Evolutionary conservation across 2,329 filamentous ascomycete genomes (phyloP).

Genomic region (Botrytis pseudocinerea): DNA sequence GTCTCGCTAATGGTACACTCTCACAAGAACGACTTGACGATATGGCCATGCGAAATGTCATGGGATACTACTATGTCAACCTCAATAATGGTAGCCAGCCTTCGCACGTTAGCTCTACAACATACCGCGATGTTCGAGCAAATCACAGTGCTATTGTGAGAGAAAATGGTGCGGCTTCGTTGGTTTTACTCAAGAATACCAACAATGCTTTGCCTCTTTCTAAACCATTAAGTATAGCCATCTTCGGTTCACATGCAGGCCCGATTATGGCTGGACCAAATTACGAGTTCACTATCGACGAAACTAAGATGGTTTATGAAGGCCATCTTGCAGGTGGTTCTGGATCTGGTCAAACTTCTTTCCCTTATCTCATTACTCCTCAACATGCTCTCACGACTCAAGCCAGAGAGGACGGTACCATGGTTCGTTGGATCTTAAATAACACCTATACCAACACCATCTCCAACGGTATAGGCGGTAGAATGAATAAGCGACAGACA

Average conservation of each 20-base stretch:
- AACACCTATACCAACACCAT: conserved; percentile 7
- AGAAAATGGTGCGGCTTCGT: conserved; percentile 55
- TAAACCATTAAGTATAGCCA: conserved; percentile 69
- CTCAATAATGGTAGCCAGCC: conserved; percentile 40
- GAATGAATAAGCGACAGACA: background rate
- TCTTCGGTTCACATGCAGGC: conserved; percentile 82
- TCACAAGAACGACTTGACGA: conserved; percentile 88
- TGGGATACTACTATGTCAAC: conserved; percentile 63
- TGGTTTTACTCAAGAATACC: conserved; percentile 81
- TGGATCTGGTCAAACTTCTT: conserved; percentile 55
- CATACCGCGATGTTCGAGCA: conserved; percentile 66
- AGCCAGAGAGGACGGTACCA: conserved; percentile 57
- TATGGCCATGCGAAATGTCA: conserved; percentile 83
- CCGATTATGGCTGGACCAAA: conserved; percentile 29
- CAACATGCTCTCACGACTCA: conserved; percentile 66
- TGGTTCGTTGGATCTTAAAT: conserved; percentile 55
- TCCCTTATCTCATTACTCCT: conserved; percentile 73
- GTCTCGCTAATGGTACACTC: conserved; percentile 84
- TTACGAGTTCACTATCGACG: conserved; percentile 21
- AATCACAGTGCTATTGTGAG: conserved; percentile 40
- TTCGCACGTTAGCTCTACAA: conserved; percentile 51
- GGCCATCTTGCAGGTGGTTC: conserved; percentile 28
- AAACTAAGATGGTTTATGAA: conserved; percentile 19
- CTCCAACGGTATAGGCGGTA: background rate
- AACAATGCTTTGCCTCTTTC: conserved; percentile 70